Evolutionary conservation across 2,329 filamentous ascomycete species (phyloP).

Genomic region (Trichoderma sp.): DNA sequence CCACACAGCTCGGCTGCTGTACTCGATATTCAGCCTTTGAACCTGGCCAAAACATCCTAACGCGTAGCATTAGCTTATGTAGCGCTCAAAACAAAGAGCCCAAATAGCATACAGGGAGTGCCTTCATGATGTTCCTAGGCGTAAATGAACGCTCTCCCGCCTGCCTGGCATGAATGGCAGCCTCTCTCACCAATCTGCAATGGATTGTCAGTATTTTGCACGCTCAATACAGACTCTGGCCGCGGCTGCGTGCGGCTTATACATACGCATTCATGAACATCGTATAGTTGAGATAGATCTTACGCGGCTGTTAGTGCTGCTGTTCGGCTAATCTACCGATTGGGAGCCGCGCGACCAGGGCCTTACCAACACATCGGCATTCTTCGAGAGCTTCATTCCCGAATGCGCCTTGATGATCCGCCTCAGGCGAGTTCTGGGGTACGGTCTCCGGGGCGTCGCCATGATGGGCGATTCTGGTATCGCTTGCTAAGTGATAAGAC

Average conservation of each 20-base stretch:
- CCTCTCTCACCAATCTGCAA: constrained; percentile 75
- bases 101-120: constrained; percentile 65
- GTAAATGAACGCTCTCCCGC: constrained; percentile 73
- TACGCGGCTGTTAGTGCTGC: constrained; percentile 36
- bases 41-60: constrained; percentile 68
- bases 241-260: background rate
- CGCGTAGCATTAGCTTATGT: background rate
- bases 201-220: background rate
- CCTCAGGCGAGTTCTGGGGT: constrained; percentile 82
- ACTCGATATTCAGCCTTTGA: constrained; percentile 60
- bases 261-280: constrained; percentile 73
- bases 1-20: background rate
- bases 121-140: constrained; percentile 76
- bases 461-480: constrained; percentile 32
- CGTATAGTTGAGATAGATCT: constrained; percentile 86
- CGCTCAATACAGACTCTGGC: background rate
- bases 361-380: constrained; percentile 78
- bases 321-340: background rate
- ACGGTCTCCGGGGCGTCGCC: constrained; percentile 68
- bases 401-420: constrained; percentile 91
- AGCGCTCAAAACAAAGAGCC: background rate
- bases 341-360: background rate
- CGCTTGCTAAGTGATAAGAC: background rate
- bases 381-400: constrained; percentile 77
- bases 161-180: constrained; percentile 74